phyloP scores from a whole-genome alignment of 352 stramenopile genomes.

The Pythium biforme region DNA sequence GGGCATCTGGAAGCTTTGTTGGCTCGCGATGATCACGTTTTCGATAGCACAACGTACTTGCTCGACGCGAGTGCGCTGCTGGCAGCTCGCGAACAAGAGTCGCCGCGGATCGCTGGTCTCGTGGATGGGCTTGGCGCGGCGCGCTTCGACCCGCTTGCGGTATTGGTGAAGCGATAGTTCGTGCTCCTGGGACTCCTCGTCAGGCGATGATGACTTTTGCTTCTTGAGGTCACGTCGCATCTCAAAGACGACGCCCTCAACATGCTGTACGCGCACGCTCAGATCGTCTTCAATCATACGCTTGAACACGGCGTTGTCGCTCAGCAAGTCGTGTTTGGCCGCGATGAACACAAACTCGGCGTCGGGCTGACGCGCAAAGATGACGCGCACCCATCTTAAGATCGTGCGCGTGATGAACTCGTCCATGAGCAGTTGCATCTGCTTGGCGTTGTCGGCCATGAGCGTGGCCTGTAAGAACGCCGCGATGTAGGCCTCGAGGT shows the following conservation, averaged over 20 bases:
- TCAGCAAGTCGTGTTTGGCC: conserved; percentile 12
- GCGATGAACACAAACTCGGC: conserved; percentile 12
- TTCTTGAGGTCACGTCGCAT: no score
- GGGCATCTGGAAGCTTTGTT: conserved; percentile 5
- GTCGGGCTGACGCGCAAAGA: conserved; percentile 15
- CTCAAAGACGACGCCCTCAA: no score
- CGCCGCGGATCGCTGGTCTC: not conserved
- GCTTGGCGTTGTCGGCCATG: not conserved
- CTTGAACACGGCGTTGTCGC: no score
- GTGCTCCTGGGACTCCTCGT: not conserved
- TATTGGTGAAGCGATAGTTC: not conserved
- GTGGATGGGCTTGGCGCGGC: no score
- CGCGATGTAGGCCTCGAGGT: conserved; percentile 9
- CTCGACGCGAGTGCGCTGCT: not conserved
- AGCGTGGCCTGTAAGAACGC: no score
- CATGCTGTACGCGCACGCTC: no score
- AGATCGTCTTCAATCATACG: no score
- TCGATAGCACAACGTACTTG: not conserved
- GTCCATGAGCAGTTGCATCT: not conserved
- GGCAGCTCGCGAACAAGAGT: not conserved
- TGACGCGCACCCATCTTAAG: conserved; percentile 13
- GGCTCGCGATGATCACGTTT: not conserved
- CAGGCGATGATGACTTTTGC: no score
- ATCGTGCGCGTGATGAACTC: conserved; percentile 11
- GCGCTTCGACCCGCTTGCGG: not conserved